A percentile compares a stretch with the other conserved stretches of the same genome.
Conservation (phyloP, 208 protist species). For the Acanthamoeba sp. region DNA sequence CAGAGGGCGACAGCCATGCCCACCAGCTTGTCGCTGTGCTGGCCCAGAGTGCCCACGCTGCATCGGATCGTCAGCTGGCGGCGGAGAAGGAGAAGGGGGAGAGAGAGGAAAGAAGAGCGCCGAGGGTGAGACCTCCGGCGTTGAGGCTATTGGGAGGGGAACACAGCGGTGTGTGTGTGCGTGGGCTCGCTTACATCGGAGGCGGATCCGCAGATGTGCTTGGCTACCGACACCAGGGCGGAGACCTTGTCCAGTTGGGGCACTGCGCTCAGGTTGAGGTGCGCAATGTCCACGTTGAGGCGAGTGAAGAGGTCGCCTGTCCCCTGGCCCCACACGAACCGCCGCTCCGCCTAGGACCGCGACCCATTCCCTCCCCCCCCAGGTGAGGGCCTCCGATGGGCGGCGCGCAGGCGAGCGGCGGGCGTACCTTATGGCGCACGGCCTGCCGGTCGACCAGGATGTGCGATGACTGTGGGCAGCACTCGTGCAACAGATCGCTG, state of each 20-base stretch:
- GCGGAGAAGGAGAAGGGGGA: background rate
- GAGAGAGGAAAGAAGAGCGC: background rate
- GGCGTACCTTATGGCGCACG: constrained; percentile 8
- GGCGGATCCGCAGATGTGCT: constrained; percentile 16
- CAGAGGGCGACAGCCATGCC: constrained; percentile 37
- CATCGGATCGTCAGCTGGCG: background rate
- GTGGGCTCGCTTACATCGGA: background rate
- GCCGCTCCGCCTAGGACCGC: background rate
- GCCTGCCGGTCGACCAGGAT: background rate
- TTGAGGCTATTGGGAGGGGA: too few relatives aligned
- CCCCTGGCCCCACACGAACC: background rate
- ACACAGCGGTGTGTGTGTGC: too few relatives aligned
- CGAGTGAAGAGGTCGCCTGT: background rate
- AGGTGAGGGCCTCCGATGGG: background rate
- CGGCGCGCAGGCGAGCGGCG: background rate
- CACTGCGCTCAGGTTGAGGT: constrained; percentile 8
- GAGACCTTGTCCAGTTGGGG: background rate
- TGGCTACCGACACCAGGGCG: constrained; percentile 7
- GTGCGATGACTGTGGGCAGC: background rate
- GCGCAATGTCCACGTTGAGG: constrained; percentile 9
- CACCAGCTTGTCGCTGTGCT: background rate
- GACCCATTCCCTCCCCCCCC: too few relatives aligned
- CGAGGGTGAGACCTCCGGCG: too few relatives aligned
- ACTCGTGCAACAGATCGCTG: background rate
- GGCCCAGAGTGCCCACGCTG: background rate